Evolutionary conservation across 228 moss, liverwort and hornwort species (phyloP).

Genomic region (Sphagnum fallax): DNA sequence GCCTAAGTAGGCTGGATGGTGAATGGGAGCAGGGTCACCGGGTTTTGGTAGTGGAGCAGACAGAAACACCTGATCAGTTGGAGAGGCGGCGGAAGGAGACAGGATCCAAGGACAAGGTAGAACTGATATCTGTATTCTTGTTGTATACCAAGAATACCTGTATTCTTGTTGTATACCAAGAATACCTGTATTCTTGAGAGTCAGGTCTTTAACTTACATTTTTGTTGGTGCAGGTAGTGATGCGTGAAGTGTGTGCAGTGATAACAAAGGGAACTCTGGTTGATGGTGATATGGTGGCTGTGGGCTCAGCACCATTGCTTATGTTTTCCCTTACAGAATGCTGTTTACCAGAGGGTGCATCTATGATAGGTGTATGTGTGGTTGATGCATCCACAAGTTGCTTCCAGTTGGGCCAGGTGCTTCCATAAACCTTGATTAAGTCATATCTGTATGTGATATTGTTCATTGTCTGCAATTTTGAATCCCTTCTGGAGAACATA

Average conservation of each 20-base stretch:
- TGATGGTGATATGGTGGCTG: conserved; percentile 64
- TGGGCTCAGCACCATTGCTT: conserved; percentile 61
- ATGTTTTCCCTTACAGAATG: conserved; percentile 77
- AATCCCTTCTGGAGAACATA: background rate
- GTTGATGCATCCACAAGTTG: conserved; percentile 94
- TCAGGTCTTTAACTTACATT: background rate
- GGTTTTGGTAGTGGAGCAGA: conserved; percentile 95
- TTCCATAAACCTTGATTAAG: conserved; percentile 2
- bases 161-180: background rate
- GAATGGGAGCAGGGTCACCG: conserved; percentile 58
- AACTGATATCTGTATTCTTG: background rate
- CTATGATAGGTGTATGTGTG: conserved; percentile 72
- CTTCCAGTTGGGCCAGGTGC: conserved; percentile 92
- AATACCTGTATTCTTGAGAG: background rate
- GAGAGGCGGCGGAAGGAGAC: conserved; percentile 79
- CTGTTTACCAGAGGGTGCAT: conserved; percentile 20
- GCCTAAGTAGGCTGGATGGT: background rate
- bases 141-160: background rate
- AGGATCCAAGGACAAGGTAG: conserved; percentile 90
- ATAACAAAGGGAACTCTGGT: conserved; percentile 87
- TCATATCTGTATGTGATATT: background rate
- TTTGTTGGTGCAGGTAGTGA: conserved; percentile 66
- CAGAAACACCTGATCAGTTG: conserved; percentile 90
- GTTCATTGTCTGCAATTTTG: background rate
- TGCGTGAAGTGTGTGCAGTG: conserved; percentile 94